A percentile compares a stretch with the other conserved stretches of the same genome.
phyloP scores from a whole-genome alignment of 257 asterid genomes.

The Solanum sejunctum region DNA sequence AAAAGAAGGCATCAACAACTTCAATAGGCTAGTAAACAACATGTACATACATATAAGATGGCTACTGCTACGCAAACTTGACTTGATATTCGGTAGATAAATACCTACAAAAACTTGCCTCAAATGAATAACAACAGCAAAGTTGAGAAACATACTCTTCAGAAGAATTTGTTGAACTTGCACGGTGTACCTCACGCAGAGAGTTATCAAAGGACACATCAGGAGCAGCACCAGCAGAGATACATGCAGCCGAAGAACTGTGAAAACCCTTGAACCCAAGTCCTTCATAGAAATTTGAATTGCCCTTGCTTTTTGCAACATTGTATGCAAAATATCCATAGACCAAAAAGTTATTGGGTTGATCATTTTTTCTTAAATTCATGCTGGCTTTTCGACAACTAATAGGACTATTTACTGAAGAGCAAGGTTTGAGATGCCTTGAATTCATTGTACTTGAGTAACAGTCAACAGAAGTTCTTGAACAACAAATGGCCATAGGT shows the following conservation, averaged over 20 bases:
- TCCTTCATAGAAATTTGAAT: slow-evolving; percentile 23
- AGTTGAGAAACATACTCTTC: slow-evolving; percentile 46
- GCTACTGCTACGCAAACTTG: background rate
- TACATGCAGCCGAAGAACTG: slow-evolving; percentile 36
- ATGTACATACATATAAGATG: background rate
- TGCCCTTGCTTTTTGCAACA: slow-evolving; percentile 36
- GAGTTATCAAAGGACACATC: slow-evolving; percentile 57
- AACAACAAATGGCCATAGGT: slow-evolving; percentile 50
- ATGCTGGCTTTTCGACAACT: slow-evolving; percentile 39
- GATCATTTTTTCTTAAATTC: slow-evolving; percentile 46
- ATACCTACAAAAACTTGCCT: background rate
- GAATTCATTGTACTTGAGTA: slow-evolving; percentile 21
- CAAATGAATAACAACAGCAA: background rate
- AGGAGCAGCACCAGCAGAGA: slow-evolving; percentile 52
- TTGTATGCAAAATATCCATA: slow-evolving; percentile 57
- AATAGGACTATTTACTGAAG: slow-evolving; percentile 22
- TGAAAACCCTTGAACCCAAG: slow-evolving; percentile 38
- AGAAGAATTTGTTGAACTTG: slow-evolving; percentile 38
- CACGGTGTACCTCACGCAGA: slow-evolving; percentile 24
- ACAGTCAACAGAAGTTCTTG: slow-evolving; percentile 24
- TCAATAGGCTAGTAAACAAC: background rate
- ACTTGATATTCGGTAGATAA: background rate
- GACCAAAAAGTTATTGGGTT: slow-evolving; percentile 43
- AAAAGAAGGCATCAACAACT: background rate
- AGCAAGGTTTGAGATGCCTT: slow-evolving; percentile 20